Percentiles rank a stretch among this genome's conserved stretches.
phyloP scores from a whole-genome alignment of 176 grass and related monocot species.

The Phoenix roebelenii region DNA sequence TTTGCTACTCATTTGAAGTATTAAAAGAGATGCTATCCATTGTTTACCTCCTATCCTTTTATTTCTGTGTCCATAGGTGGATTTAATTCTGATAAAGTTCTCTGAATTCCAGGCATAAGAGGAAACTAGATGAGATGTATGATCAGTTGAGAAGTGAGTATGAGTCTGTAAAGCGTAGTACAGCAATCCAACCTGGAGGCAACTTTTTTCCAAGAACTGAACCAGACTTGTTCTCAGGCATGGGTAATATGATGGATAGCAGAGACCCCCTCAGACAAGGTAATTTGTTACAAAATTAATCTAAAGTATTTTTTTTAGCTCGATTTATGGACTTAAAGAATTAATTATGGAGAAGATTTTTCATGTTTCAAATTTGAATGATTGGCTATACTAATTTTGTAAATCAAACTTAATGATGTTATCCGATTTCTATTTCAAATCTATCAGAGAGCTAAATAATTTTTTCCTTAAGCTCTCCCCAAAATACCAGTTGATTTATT shows the following conservation, averaged over 20 bases:
- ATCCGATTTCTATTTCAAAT: not conserved
- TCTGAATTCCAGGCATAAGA: constrained; percentile 56
- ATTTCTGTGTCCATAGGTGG: too few species aligned
- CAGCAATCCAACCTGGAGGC: constrained; percentile 60
- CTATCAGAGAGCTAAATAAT: constrained; percentile 8
- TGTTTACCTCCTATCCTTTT: too few species aligned
- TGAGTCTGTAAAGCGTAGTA: constrained; percentile 57
- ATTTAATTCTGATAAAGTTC: too few species aligned
- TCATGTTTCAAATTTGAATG: not conserved
- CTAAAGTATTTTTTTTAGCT: too few species aligned
- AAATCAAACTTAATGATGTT: not conserved
- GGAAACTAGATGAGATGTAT: constrained; percentile 91
- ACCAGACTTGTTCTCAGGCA: constrained; percentile 54
- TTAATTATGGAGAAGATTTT: too few species aligned
- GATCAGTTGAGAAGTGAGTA: constrained; percentile 78
- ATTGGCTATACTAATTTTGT: not conserved
- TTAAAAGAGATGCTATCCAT: too few species aligned
- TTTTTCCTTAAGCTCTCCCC: constrained; percentile 39
- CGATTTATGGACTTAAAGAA: too few species aligned
- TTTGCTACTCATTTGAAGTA: not conserved
- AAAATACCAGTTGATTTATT: constrained; percentile 74
- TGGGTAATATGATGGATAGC: constrained; percentile 42
- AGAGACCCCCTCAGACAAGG: constrained; percentile 37
- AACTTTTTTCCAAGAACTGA: constrained; percentile 56
- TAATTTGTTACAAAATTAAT: constrained; percentile 18